These are phyloP conservation scores for Irpex sp. DNA, from an alignment of 1,284 basidiomycete species.

Conservation along the genomic window DNA sequence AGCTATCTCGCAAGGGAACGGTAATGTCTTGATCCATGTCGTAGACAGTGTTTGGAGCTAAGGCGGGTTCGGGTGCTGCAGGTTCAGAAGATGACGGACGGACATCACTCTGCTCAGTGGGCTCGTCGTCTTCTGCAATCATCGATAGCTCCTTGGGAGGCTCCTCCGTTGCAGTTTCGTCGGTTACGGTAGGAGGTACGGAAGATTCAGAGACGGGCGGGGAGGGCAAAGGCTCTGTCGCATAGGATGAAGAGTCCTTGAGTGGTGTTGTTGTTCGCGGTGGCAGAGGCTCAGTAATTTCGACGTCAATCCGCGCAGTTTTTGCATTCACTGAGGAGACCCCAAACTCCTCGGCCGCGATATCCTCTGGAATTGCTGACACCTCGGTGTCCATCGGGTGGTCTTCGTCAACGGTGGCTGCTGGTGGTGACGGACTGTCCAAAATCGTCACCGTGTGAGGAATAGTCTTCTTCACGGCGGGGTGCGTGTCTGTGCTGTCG, in stretches of 20 bases:
- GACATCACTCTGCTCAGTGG: conserved; percentile 22
- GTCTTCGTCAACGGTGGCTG: background rate
- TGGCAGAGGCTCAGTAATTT: background rate
- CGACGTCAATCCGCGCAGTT: too few species aligned
- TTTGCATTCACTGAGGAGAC: background rate
- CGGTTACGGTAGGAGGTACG: background rate
- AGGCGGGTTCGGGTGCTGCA: background rate
- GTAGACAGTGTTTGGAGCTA: background rate
- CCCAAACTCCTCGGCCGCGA: background rate
- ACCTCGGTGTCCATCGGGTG: background rate
- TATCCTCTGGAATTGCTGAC: background rate
- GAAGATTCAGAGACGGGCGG: background rate
- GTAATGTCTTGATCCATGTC: conserved; percentile 11
- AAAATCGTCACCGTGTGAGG: conserved; percentile 19
- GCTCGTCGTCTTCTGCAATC: conserved; percentile 70
- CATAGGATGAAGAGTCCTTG: background rate
- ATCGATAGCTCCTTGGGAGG: conserved; percentile 49
- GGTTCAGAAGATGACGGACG: background rate
- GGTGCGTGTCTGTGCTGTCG: conserved; percentile 2
- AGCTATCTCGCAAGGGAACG: conserved; percentile 15
- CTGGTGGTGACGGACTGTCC: conserved; percentile 13
- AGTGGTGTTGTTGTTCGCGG: background rate
- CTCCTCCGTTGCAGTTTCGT: conserved; percentile 10
- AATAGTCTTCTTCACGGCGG: conserved; percentile 12
- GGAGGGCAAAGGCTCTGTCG: background rate